Evolutionary conservation across 768 basidiomycete species (phyloP).

Genomic region (Xanthoconium purpureum): DNA sequence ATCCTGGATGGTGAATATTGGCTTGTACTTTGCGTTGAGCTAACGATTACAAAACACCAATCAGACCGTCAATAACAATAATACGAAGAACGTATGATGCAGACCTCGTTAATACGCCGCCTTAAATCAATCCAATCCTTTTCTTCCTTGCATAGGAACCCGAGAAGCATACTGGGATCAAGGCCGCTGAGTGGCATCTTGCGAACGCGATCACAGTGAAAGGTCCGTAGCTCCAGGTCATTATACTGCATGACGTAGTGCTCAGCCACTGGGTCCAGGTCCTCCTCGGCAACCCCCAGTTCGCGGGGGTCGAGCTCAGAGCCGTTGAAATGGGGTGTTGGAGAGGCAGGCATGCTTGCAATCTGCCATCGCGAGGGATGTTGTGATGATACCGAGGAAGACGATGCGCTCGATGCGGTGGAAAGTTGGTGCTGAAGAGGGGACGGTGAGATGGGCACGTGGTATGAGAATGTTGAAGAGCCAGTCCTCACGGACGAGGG

Average conservation of each 20-base stretch:
- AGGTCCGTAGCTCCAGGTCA: slow-evolving; percentile 72
- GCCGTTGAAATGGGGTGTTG: slow-evolving; percentile 19
- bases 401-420: slow-evolving; percentile 32
- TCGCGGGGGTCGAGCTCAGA: slow-evolving; percentile 40
- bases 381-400: slow-evolving; percentile 33
- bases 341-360: slow-evolving; percentile 21
- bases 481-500: slow-evolving; percentile 52
- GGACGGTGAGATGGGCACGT: slow-evolving; percentile 58
- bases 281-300: slow-evolving; percentile 30
- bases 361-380: slow-evolving; percentile 30
- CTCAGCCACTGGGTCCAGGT: slow-evolving; percentile 47
- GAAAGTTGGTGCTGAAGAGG: slow-evolving; percentile 67
- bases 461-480: slow-evolving; percentile 52
- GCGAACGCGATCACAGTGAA: slow-evolving; percentile 94
- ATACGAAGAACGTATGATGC: slow-evolving; percentile 23
- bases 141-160: slow-evolving; percentile 83
- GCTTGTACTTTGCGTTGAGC: slow-evolving; percentile 49
- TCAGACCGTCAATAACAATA: slow-evolving; percentile 1
- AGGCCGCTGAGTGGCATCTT: slow-evolving; percentile 91
- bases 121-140: slow-evolving; percentile 84
- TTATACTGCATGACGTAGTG: slow-evolving; percentile 76
- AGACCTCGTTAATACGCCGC: slow-evolving; percentile 66
- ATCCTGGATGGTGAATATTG: slow-evolving; percentile 84
- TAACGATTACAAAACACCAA: slow-evolving; percentile 2
- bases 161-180: slow-evolving; percentile 96